Conservation (phyloP, 108 stramenopile genomes). For the Cyclostephanos tholiformis region DNA sequence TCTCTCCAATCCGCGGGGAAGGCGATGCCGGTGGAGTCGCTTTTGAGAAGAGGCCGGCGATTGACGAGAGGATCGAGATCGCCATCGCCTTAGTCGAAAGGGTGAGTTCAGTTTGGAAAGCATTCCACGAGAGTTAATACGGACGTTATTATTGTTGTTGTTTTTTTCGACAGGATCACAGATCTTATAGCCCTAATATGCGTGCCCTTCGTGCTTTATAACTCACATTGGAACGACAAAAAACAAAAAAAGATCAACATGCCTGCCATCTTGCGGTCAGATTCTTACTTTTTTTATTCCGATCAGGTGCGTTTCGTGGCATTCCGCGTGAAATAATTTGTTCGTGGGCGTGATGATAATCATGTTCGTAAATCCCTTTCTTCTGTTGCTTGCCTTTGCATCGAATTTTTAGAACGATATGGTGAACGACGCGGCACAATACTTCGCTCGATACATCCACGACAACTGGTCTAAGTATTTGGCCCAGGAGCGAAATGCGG, state of each 20-base stretch:
- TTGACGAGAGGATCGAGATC: constrained; percentile 32
- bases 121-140: no score
- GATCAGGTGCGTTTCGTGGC: constrained; percentile 53
- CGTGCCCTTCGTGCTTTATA: not conserved
- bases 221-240: not conserved
- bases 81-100: constrained; percentile 46
- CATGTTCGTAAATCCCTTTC: not conserved
- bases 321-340: not conserved
- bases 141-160: no score
- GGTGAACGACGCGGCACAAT: constrained; percentile 89
- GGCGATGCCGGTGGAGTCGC: not conserved
- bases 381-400: not conserved
- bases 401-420: constrained; percentile 59
- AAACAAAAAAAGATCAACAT: constrained; percentile 56
- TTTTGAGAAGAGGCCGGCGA: constrained; percentile 3
- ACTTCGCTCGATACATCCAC: constrained; percentile 80
- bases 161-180: no score
- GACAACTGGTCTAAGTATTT: constrained; percentile 64
- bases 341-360: not conserved
- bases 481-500: constrained; percentile 25
- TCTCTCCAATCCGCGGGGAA: constrained; percentile 1
- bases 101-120: not conserved
- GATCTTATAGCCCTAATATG: no score
- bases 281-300: constrained; percentile 81
- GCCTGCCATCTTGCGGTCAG: constrained; percentile 66